Base-by-base conservation (phyloP, 441 rosid genomes). In the Aleurites moluccanus region DNA sequence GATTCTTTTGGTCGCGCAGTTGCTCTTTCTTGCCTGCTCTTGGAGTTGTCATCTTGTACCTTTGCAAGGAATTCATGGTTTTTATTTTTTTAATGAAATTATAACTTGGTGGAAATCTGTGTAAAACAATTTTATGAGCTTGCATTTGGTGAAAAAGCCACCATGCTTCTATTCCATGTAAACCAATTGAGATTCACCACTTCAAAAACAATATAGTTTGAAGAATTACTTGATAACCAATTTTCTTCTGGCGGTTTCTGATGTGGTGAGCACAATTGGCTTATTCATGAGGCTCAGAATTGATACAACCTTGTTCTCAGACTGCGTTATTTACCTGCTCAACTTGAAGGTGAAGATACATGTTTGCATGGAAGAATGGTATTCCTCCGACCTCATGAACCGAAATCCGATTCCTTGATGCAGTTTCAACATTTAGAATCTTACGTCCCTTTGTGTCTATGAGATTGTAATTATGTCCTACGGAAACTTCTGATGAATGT, bases 391-490 rank as follows among this genome's bases (percentile, higher is more conserved):
- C 76, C 59, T 84, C 81, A 27, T 57, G 82, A 73, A 85, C 82
- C 6, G 91, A 89, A 79, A 89, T 76, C 40, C 85, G 80, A 25
- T 70, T 77, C 73, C 79, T 79, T 23, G 90, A 85, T 85, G 88
- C 88, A 20, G 87, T 88, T 83, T 85, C 91, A 13, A 85, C 83
- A 63, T 84, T 89, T 80, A 83, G 30, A 50, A 88, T 84, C 77
- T 64, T 78, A 3, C 86, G 78, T 1, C 47, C 67, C 44, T 69
- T 75, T 45, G 70, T 28, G 56, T 87, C 81, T 1, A 87, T 82
- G n/a, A 86, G 81, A 68, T 89, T 88, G 70, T 87, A 89, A 77
- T 87, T 84, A 75, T 86, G 89, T 20, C 91, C 89, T 23, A 82
- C 83, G 9, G 88, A 86, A 49, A 82, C 85, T 45, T 89, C 86